A percentile compares a stretch with the other conserved stretches of the same genome.
Evolutionary conservation across 306 rosid species (phyloP).

Genomic region (Cajanus cajan): DNA sequence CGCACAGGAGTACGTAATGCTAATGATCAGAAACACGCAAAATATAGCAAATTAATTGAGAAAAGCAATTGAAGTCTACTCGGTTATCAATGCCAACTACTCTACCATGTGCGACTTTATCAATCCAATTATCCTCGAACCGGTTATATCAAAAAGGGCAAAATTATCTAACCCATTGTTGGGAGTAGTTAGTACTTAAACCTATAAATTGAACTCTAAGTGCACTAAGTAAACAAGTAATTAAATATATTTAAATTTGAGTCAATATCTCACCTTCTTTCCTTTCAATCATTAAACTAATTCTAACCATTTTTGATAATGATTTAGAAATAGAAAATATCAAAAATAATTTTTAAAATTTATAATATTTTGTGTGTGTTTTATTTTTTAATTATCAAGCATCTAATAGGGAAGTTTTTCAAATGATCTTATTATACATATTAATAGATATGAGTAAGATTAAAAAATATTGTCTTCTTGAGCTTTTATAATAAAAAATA

Average conservation of each 20-base stretch:
- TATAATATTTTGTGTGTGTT: background rate
- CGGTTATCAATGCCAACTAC: background rate
- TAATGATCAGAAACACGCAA: background rate
- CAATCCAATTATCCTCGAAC: background rate
- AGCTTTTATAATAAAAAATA: too few species aligned
- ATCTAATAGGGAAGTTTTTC: background rate
- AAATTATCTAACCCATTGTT: background rate
- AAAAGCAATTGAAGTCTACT: background rate
- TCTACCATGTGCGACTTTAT: background rate
- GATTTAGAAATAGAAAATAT: background rate
- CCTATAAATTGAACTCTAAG: background rate
- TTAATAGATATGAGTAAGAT: background rate
- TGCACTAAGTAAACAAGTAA: background rate
- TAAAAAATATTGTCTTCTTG: background rate
- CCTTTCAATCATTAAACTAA: too few species aligned
- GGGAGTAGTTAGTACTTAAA: background rate
- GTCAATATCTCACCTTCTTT: too few species aligned
- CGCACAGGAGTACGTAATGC: too few species aligned
- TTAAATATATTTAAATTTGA: background rate
- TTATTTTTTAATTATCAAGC: background rate
- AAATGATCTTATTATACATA: too few species aligned
- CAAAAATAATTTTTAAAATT: background rate
- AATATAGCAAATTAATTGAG: background rate
- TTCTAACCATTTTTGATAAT: too few species aligned
- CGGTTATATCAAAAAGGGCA: background rate